A percentile compares a stretch with the other conserved stretches of the same genome.
Conservation (phyloP, 768 basidiomycete species). For the Lactarius psammicola region DNA sequence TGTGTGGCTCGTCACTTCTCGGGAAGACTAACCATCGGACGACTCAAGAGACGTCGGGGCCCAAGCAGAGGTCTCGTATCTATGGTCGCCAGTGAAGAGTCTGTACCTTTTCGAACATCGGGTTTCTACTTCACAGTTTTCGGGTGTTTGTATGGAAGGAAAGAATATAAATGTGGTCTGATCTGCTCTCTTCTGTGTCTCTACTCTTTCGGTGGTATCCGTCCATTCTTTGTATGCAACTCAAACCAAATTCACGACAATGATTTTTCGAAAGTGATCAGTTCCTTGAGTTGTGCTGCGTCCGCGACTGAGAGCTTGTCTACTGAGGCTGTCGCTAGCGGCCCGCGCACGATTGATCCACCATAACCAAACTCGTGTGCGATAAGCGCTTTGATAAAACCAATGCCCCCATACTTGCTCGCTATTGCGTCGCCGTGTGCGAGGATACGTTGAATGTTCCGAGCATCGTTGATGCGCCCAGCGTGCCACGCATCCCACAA, state of each 20-base stretch:
- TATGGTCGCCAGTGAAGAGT: background rate
- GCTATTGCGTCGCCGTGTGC: constrained; percentile 67
- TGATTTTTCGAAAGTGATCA: constrained; percentile 36
- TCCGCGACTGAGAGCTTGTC: constrained; percentile 28
- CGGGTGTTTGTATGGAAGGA: background rate
- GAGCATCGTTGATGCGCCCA: constrained; percentile 57
- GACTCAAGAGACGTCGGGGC: background rate
- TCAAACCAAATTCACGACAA: constrained; percentile 28
- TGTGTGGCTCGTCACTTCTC: constrained; percentile 30
- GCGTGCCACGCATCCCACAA: constrained; percentile 22
- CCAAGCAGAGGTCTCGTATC: background rate
- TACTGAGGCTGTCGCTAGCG: constrained; percentile 28
- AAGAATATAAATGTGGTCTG: background rate
- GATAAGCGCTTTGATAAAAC: constrained; percentile 65
- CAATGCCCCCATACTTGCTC: constrained; percentile 62
- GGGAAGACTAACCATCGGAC: constrained; percentile 14
- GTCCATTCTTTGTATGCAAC: background rate
- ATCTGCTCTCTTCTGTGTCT: background rate
- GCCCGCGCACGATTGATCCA: constrained; percentile 35
- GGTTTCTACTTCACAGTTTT: background rate
- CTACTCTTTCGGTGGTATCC: background rate
- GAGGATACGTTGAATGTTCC: constrained; percentile 57
- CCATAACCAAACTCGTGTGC: constrained; percentile 66
- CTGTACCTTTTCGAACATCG: background rate
- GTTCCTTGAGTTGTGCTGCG: constrained; percentile 31